Evolutionary conservation across 257 asterid genomes (phyloP), one percentile per base, ranked within the genome.

Genomic region (Pogostemon cablin): DNA sequence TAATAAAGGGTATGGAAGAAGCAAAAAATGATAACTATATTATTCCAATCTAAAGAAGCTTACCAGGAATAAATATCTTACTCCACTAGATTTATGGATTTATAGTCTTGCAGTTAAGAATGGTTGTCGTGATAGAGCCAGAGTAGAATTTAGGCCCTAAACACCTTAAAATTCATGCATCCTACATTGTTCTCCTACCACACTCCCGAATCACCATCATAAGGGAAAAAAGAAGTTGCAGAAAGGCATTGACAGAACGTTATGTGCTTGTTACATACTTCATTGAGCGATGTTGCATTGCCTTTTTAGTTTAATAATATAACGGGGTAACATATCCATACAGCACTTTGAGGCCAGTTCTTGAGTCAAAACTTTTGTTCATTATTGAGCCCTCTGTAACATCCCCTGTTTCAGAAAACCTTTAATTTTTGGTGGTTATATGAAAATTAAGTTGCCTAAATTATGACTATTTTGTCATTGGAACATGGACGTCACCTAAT

Each of bases 191-290:
- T 38, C 42, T 69, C 9, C 4, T 40, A 25, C 72, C 15, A 8
- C 2, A 8, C 55, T 10, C 34, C 53, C 68, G 9, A 39, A 12
- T 62, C 66, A 34, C 58, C 71, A 65, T 41, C 62, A 72, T 53
- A 62, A 61, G 32, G 46, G 40, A 35, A 63, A n/a, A 46, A 8
- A 52, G 34, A 50, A 50, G 9, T 3, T 52, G 12, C 57, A 15
- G 32, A 50, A 52, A n/a, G 35, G 35, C 34, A 52, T 52, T 9
- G 35, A 0, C 6, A 52, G 17, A 15, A 52, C 17, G 35, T 15
- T 15, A 52, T 15, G 57, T 15, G 17, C 34, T 9, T 2, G 11
- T 7, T 38, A 47, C 6, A 25, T 56, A 10, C 68, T 48, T 61
- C n/a, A 3, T 17, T 20, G 56, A 41, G 64, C 44, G 41, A 72